Base-by-base conservation (phyloP, 2,329 filamentous ascomycete genomes). In the Cladophialophora immunda region DNA sequence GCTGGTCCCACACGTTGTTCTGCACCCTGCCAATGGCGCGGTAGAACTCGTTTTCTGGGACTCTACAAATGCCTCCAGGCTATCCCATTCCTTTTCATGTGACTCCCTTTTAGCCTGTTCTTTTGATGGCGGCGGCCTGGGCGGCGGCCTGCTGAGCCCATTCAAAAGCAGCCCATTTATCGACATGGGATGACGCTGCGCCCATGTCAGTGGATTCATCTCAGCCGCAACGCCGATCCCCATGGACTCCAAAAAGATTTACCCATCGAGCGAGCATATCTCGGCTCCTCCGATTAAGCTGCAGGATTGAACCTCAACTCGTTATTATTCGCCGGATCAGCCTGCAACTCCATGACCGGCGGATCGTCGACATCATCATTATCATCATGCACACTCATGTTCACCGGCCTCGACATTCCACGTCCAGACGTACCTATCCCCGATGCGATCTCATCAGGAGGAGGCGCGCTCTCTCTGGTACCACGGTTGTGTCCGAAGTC, bases 391-490 rank as follows among this genome's bases (percentile, higher is more conserved):
- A 65, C 47, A n/a, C 56, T 65, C 29, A 59, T 61, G 15, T 62
- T 56, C 6, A 68, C 47, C n/a, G 67, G 65, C 38, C 50, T 50
- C 7, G 57, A 59, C 57, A 59, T 59, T 9, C 57, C 57, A 13
- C 57, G 57, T 5, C 57, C 57, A 25, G 57, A 47, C 45, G 22
- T 41, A 17, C 56, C 56, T 8, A 58, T n/a, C 4, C 13, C 25
- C 9, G 25, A n/a, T 17, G 36, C 17, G 29, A 59, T 30, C 41
- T 59, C 57, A 19, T 59, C 57, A 3, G 71, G 71, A 53, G 71
- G 68, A 17, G 71, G 71, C 19, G 71, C 71, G 52, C 70, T 73
- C 53, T 73, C 71, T 32, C 71, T 63, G 47, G 64, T 27, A 17
- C 34, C 62, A 27, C 71, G 64, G 19, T 15, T 15, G 22, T 55